Base-by-base conservation (phyloP, 352 stramenopile species). In the Globisporangium radiosum region DNA sequence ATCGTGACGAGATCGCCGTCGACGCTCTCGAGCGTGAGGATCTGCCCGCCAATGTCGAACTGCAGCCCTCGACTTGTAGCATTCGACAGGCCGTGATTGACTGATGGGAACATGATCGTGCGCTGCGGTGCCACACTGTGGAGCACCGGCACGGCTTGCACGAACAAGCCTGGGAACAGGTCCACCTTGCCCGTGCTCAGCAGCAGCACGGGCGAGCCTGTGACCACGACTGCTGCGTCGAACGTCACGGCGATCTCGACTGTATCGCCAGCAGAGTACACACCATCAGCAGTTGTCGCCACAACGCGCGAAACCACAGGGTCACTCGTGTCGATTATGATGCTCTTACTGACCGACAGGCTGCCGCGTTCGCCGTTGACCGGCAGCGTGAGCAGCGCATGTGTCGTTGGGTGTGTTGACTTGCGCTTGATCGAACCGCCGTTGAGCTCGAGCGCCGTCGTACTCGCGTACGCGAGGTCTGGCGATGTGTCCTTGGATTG, bases 281-380 rank as follows among this genome's bases (percentile, higher is more conserved):
- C 60, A 0, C 76, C 75, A 59, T 80, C 52, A 7, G 52, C 47
- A 25, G 54, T 69, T 0, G 63, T 48, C 10, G 80, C 62, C 0
- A 69, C 70, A 5, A 94, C 72, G 13, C 62, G 63, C 9, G 75
- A 43, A 44, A 89, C 57, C 47, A 72, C 75, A 9, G 81, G 76
- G 33, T 71, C 69, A 0, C 69, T 76, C 0, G 84, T 90, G 59
- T 91, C 74, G 52, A 94, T 75, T 6, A 94, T 68, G 7, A 92
- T 76, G 55, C 90, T 88, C 51, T 83, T 88, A 47, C 75, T 83
- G 3, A 81, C 73, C 2, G 77, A 87, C 10, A 92, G 49, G 65
- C 79, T 90, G 1, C 79, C 78, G n/a, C 59, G 58, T 19, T 78
- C 72, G 38, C 75, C 80, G 49, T 86, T 87, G 0, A 66, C 50